Evolutionary conservation across 129 eudicot genomes (phyloP).

Genomic region (Centella asiatica): DNA sequence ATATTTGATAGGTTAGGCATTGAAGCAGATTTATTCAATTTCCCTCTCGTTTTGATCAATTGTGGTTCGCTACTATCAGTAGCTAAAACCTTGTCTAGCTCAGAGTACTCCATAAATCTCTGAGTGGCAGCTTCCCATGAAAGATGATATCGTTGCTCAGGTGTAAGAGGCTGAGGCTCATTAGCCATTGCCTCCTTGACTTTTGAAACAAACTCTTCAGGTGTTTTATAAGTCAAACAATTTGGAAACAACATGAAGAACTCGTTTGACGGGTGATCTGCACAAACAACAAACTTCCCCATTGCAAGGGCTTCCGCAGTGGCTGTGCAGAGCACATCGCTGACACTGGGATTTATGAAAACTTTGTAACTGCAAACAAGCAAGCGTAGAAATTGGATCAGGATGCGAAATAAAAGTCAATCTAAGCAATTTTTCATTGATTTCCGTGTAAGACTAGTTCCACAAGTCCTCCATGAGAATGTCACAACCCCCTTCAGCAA

Average conservation of each 20-base stretch:
- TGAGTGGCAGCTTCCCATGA: constrained; percentile 99
- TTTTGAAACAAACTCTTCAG: constrained; percentile 78
- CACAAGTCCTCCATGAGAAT: no score
- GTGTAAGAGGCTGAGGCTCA: constrained; percentile 91
- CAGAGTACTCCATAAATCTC: constrained; percentile 86
- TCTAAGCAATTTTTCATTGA: no score
- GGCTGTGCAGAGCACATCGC: constrained; percentile 97
- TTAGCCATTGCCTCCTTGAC: constrained; percentile 73
- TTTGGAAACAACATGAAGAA: constrained; percentile 87
- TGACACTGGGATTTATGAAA: constrained; percentile 86
- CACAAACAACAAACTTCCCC: constrained; percentile 96
- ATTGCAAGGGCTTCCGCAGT: constrained; percentile 98
- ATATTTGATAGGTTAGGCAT: constrained; percentile 55
- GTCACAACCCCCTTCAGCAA: no score
- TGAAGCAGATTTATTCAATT: constrained; percentile 47
- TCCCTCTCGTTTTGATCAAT: constrained; percentile 9
- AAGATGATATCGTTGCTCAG: constrained; percentile 66
- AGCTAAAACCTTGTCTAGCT: constrained; percentile 53
- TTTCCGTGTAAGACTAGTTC: no score
- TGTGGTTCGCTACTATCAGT: constrained; percentile 11
- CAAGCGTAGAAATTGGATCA: constrained; percentile 1
- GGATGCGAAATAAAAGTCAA: not conserved
- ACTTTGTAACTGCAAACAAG: constrained; percentile 80
- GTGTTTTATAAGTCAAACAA: constrained; percentile 77
- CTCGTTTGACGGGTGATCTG: constrained; percentile 93